These are phyloP conservation scores for Podila epigama DNA, from an alignment of 192 early-diverging fungal genomes.

Conservation along the genomic window DNA sequence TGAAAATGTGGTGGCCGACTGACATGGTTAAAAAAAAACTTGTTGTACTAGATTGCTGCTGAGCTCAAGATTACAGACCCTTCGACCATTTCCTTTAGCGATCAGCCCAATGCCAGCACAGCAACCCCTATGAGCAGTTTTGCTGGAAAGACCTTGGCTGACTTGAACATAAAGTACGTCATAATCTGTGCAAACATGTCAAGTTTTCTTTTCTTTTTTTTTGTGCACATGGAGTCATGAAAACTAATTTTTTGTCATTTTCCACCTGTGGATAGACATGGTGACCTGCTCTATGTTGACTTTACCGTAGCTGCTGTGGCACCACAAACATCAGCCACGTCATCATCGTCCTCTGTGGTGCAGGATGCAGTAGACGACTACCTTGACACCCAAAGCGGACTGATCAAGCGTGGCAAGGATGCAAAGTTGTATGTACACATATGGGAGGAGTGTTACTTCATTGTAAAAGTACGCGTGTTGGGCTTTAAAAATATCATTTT, in stretches of 20 bases:
- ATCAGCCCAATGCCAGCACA: conserved; percentile 48
- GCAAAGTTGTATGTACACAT: conserved; percentile 71
- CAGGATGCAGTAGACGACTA: conserved; percentile 83
- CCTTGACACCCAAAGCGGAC: conserved; percentile 83
- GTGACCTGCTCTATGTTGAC: conserved; percentile 59
- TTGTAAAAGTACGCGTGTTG: no score
- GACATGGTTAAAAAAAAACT: no score
- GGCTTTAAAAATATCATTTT: no score
- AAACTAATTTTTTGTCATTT: not conserved
- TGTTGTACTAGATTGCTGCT: conserved; percentile 48
- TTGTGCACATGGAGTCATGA: not conserved
- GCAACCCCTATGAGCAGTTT: conserved; percentile 40
- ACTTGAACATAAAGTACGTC: conserved; percentile 52
- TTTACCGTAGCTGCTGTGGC: conserved; percentile 38
- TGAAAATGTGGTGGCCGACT: no score
- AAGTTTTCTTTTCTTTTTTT: not conserved
- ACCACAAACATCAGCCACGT: conserved; percentile 2
- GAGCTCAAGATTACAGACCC: conserved; percentile 53
- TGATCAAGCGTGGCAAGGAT: conserved; percentile 82
- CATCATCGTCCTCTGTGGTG: conserved; percentile 24
- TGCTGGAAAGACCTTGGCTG: conserved; percentile 33
- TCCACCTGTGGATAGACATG: conserved; percentile 49
- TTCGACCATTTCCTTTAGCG: conserved; percentile 50
- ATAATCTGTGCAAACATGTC: not conserved
- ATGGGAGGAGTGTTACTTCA: no score